Evolutionary conservation across 345 rosid genomes (phyloP).

Genomic region (Geranium brycei): DNA sequence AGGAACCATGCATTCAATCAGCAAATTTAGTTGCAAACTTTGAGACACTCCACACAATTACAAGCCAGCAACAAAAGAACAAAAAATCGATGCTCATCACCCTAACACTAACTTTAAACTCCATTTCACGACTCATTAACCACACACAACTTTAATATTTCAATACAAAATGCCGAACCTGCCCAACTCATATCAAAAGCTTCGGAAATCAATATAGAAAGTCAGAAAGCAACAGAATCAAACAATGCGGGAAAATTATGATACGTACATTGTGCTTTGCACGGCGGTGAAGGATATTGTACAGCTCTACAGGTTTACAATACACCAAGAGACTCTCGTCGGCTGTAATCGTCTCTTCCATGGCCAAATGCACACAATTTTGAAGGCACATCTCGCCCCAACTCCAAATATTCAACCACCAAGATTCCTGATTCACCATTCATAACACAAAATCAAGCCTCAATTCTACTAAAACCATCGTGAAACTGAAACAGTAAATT

Average conservation of each 20-base stretch:
- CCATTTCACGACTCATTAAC: not conserved
- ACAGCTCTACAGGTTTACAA: constrained; percentile 79
- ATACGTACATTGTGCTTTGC: constrained; percentile 38
- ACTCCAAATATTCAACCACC: not conserved
- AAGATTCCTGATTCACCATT: not conserved
- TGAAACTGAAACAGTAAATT: not conserved
- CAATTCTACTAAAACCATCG: too few species aligned
- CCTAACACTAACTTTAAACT: not conserved
- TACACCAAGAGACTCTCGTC: constrained; percentile 59
- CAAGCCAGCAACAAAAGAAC: too few species aligned
- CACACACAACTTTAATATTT: not conserved
- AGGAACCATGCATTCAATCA: constrained; percentile 5
- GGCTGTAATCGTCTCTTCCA: constrained; percentile 51
- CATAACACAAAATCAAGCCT: not conserved
- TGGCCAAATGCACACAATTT: constrained; percentile 40
- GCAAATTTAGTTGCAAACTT: constrained; percentile 1
- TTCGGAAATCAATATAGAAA: not conserved
- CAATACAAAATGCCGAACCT: not conserved
- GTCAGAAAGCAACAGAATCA: constrained; percentile 3
- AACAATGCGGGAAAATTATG: constrained; percentile 5
- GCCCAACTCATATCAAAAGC: not conserved
- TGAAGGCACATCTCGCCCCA: constrained; percentile 50
- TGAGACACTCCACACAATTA: not conserved
- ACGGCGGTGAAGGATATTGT: constrained; percentile 59
- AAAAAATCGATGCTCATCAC: constrained; percentile 1